Base-by-base conservation (phyloP, 495 filamentous ascomycete genomes). In the Penicillium diatomitis region DNA sequence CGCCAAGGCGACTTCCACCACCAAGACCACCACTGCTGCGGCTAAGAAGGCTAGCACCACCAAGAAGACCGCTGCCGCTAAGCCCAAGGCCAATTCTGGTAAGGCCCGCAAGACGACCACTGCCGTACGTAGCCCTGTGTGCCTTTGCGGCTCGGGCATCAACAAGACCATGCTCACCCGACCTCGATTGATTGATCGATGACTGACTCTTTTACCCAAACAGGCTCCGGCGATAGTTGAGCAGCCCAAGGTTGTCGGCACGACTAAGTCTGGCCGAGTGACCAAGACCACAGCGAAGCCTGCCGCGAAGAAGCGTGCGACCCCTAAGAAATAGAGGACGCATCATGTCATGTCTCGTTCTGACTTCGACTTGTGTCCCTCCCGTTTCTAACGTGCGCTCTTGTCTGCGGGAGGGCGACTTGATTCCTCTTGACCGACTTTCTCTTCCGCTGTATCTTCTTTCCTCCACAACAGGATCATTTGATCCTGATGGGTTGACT, bases 241-340 rank as follows among this genome's bases (percentile, higher is more conserved):
- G 47, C 83, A 88, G 72, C 76, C 85, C 53, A 80, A 85, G 56
- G 75, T 84, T 48, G 67, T 89, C 43, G 77, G 77, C 54, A 95
- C 88, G 79, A 95, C 90, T 65, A 95, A 95, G 81, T 86, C 88
- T 20, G 89, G 90, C 11, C 84, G 90, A 49, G 85, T 95, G 52
- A 83, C 87, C 40, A 95, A 95, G 83, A 79, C 80, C 11, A 74
- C 77, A 27, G 58, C 57, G 29, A 82, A 85, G 64, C 79, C 79
- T 46, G 75, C 78, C 5, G 59, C 74, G 40, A 73, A 79, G 43
- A 79, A 80, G 72, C 78, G 75, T 45, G 66, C 77, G 6, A 67
- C 79, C n/a, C 64, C 79, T 6, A 91, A 89, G 79, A 72, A 68
- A 58, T 68, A 66, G 55, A 62, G 52, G 53, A 33, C 29, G 57